These are phyloP conservation scores for Tetrahymena elliotti DNA, from an alignment of 73 alveolate genomes.

Conservation along the genomic window DNA sequence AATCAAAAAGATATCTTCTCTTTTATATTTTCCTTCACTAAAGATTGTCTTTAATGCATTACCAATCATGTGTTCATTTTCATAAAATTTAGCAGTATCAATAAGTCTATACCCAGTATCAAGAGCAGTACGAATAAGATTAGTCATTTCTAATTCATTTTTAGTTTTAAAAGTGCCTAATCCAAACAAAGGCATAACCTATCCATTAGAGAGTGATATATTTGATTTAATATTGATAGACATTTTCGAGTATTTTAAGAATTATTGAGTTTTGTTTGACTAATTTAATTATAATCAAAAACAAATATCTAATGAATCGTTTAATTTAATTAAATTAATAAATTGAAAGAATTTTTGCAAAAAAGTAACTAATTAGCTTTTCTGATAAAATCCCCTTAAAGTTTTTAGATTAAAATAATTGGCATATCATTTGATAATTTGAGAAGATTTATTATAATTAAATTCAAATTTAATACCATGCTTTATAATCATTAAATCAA, in stretches of 20 bases:
- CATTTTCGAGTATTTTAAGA: not conserved
- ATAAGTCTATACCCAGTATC: constrained; percentile 66
- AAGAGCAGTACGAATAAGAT: not conserved
- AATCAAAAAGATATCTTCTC: constrained; percentile 49
- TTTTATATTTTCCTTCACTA: constrained; percentile 21
- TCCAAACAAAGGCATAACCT: not conserved
- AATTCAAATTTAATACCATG: no score
- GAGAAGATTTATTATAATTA: no score
- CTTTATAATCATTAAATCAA: no score
- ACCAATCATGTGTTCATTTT: constrained; percentile 51
- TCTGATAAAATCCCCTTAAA: not conserved
- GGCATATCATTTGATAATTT: no score
- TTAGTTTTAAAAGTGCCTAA: not conserved
- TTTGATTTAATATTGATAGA: not conserved
- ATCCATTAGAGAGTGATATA: not conserved
- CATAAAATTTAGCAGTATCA: constrained; percentile 67
- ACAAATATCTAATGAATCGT: no score
- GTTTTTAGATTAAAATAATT: no score
- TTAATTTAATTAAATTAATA: no score
- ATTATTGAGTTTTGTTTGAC: no score
- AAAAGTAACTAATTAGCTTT: not conserved
- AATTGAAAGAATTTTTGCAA: no score
- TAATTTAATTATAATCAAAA: no score
- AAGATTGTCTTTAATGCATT: constrained; percentile 44
- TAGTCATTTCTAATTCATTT: not conserved